phyloP scores from a whole-genome alignment of 192 early-diverging fungal species.

The Powellomyces hirtus region DNA sequence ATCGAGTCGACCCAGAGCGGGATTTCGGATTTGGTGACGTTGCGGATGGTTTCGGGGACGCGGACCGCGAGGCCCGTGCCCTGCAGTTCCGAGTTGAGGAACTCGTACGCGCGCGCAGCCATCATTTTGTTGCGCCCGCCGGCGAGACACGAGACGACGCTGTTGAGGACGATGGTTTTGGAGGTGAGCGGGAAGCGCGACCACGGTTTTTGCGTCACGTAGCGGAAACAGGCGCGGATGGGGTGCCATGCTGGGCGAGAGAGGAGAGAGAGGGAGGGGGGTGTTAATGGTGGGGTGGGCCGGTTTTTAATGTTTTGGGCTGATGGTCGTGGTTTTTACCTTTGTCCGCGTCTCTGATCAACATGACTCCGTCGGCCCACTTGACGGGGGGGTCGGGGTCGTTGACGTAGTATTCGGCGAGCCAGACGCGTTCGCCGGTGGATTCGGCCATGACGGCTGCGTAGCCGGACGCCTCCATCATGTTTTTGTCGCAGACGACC shows the following conservation, averaged over 20 bases:
- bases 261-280: too few species aligned
- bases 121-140: constrained; percentile 91
- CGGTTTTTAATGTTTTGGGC: neutral
- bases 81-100: constrained; percentile 75
- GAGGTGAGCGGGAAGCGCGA: constrained; percentile 75
- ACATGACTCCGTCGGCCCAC: constrained; percentile 73
- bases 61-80: constrained; percentile 68
- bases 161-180: constrained; percentile 76
- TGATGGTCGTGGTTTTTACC: too few species aligned
- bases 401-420: constrained; percentile 70
- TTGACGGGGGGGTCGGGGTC: constrained; percentile 75
- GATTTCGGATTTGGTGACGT: constrained; percentile 76
- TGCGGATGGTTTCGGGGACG: constrained; percentile 82
- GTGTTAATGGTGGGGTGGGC: too few species aligned
- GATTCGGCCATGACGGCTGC: constrained; percentile 76
- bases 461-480: constrained; percentile 84
- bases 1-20: constrained; percentile 79
- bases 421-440: constrained; percentile 72
- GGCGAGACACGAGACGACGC: constrained; percentile 73
- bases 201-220: constrained; percentile 89
- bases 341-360: constrained; percentile 61
- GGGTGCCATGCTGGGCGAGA: constrained; percentile 65
- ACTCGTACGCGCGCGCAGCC: constrained; percentile 83
- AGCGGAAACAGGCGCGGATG: constrained; percentile 85
- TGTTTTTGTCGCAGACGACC: constrained; percentile 84